Evolutionary conservation across 805 yeast species (phyloP).

Genomic region (Hanseniaspora hatyaiensis): DNA sequence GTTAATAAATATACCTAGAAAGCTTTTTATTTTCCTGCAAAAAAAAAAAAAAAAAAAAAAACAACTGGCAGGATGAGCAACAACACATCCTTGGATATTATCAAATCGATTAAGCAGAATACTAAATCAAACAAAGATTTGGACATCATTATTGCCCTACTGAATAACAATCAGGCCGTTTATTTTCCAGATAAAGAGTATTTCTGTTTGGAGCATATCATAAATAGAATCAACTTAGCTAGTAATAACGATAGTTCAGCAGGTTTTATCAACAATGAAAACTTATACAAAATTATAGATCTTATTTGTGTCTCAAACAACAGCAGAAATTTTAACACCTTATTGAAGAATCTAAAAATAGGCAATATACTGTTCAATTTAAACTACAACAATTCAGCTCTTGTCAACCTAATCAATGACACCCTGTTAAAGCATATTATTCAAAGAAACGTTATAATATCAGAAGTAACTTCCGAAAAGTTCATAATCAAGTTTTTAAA

Average conservation of each 20-base stretch:
- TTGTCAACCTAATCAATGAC: neutral
- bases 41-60: constrained; percentile 46
- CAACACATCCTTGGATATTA: constrained; percentile 6
- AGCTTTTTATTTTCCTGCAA: constrained; percentile 34
- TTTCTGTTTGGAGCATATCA: constrained; percentile 48
- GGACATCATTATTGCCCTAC: neutral
- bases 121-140: constrained; percentile 9
- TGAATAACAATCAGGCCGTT: constrained; percentile 20
- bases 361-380: constrained; percentile 6
- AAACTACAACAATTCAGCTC: neutral
- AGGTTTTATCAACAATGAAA: neutral
- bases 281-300: constrained; percentile 4
- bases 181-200: constrained; percentile 44
- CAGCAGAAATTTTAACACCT: neutral
- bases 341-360: constrained; percentile 7
- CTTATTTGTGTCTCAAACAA: neutral
- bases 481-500: neutral
- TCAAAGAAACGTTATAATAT: neutral
- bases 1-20: neutral
- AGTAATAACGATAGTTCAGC: constrained; percentile 30
- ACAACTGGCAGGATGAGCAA: constrained; percentile 1
- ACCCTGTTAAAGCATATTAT: neutral
- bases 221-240: constrained; percentile 41
- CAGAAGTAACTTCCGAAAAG: constrained; percentile 7
- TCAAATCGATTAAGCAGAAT: constrained; percentile 11